phyloP scores from a whole-genome alignment of 139 green algal species.

The Chlamydomonas eustigma region DNA sequence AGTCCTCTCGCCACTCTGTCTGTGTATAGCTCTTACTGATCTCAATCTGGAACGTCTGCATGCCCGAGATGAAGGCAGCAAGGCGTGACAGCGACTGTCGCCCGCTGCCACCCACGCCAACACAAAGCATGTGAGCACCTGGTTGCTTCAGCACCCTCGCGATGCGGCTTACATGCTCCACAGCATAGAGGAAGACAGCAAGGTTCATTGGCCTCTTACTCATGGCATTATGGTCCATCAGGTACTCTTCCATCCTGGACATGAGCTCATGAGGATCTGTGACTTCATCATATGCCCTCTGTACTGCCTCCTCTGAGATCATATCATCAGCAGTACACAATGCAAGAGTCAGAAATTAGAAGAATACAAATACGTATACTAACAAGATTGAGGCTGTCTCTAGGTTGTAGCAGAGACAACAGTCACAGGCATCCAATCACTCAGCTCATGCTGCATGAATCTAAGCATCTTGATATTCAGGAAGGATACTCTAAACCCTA shows the following conservation, averaged over 20 bases:
- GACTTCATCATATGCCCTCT: slow-evolving; percentile 21
- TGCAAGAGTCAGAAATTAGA: no score
- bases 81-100: slow-evolving; percentile 66
- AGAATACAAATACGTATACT: no score
- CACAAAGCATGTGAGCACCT: slow-evolving; percentile 62
- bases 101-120: slow-evolving; percentile 72
- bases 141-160: slow-evolving; percentile 38
- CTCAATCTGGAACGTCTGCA: slow-evolving; percentile 68
- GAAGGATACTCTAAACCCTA: no score
- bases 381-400: no score
- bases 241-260: slow-evolving; percentile 53
- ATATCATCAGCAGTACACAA: no score
- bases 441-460: no score
- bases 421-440: no score
- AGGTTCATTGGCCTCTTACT: slow-evolving; percentile 75
- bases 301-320: slow-evolving; percentile 20
- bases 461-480: no score
- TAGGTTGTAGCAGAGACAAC: no score
- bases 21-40: slow-evolving; percentile 67
- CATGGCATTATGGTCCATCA: slow-evolving; percentile 66
- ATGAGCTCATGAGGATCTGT: slow-evolving; percentile 24
- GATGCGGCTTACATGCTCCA: slow-evolving; percentile 70
- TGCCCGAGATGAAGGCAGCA: slow-evolving; percentile 65
- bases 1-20: slow-evolving; percentile 72
- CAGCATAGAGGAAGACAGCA: slow-evolving; percentile 72